Percentiles rank a stretch among this genome's conserved stretches.
phyloP scores from a whole-genome alignment of 345 rosid genomes.

The Crucihimalaya himalaica region DNA sequence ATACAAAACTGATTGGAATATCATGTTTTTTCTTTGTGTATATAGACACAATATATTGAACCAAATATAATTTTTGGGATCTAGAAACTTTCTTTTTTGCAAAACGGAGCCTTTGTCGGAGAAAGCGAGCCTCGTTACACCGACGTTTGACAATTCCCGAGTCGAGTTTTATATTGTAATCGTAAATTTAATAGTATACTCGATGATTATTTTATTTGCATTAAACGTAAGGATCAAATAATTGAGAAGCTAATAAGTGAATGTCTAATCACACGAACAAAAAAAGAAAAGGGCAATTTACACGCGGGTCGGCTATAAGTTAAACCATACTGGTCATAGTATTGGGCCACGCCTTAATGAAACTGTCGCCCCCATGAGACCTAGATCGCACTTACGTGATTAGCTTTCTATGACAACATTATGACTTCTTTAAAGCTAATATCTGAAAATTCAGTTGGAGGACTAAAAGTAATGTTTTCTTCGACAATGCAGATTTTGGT shows the following conservation, averaged over 20 bases:
- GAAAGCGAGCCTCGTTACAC: constrained; percentile 17
- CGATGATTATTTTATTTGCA: too few species aligned
- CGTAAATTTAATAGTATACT: background rate
- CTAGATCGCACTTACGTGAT: constrained; percentile 5
- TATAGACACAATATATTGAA: background rate
- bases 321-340: background rate
- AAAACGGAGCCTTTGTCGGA: constrained; percentile 30
- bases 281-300: constrained; percentile 12
- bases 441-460: too few species aligned
- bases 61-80: constrained; percentile 13
- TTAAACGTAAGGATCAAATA: constrained; percentile 5
- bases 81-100: constrained; percentile 7
- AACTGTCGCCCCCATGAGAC: constrained; percentile 23
- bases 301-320: constrained; percentile 33
- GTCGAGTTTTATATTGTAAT: background rate
- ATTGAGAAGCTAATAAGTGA: constrained; percentile 19
- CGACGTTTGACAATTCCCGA: constrained; percentile 14
- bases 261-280: constrained; percentile 35
- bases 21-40: background rate
- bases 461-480: too few species aligned
- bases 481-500: too few species aligned
- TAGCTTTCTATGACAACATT: constrained; percentile 21
- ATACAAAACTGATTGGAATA: background rate
- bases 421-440: constrained; percentile 6
- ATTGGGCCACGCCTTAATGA: constrained; percentile 32